Base-by-base conservation (phyloP, 2,329 filamentous ascomycete species). In the Penicillium oxalicum region DNA sequence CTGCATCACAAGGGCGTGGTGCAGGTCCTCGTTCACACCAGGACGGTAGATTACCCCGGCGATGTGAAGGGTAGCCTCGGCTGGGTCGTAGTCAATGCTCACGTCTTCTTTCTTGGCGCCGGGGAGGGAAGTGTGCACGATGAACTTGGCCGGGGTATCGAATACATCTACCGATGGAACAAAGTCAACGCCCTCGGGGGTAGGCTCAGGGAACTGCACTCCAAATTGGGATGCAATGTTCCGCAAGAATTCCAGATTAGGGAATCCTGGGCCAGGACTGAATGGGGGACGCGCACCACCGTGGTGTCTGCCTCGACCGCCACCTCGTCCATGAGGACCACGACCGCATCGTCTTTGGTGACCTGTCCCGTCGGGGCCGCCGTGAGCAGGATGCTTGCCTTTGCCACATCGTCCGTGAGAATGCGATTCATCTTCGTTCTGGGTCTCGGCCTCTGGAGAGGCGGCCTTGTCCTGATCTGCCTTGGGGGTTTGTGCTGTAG, bases 81-180 rank as follows among this genome's bases (percentile, higher is more conserved):
- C 84, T 0, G 80, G 76, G 57, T 91, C 82, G 80, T 86, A 94
- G 66, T 84, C 83, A 40, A 93, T 80, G 49, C 79, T 84, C 5
- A 93, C 74, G 61, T 93, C 87, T 60, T 88, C 79, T 69, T 90
- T 91, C 70, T 84, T 84, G 1, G 84, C 87, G 26, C 88, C 88
- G 0, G 89, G 87, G 0, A 94, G 76, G 1, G 87, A 84, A 41
- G 82, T 63, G 66, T 93, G 87, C 7, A 93, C 71, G 38, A 89
- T 73, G 64, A 83, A 90, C 11, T 80, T 70, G 29, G 72, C 69
- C 5, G 80, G 69, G 4, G 83, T 86, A 64, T 85, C 80, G 74
- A 91, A 93, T 55, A 91, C 72, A 64, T 94, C 88, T 29, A 63
- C 65, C 11, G 57, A 55, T 24, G 69, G 70, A 9, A 61, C 58